Evolutionary conservation across 768 basidiomycete species (phyloP).

Genomic region (Boletus sp.): DNA sequence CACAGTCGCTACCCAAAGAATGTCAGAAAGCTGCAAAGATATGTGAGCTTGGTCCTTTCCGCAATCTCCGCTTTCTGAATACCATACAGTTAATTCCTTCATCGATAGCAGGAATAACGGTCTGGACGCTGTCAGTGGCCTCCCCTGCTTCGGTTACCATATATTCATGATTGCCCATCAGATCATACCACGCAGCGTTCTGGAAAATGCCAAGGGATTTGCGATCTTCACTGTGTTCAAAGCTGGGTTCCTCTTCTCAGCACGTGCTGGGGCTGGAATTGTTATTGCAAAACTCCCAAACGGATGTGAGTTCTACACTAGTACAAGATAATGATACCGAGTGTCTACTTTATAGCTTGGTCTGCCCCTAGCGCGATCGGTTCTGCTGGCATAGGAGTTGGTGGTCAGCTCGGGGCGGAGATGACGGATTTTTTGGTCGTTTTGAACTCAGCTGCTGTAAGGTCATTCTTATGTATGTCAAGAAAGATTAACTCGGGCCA

Average conservation of each 20-base stretch:
- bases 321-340: neutral
- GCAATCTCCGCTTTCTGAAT: neutral
- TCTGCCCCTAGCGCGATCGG: slow-evolving; percentile 95
- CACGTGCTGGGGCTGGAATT: slow-evolving; percentile 79
- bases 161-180: slow-evolving; percentile 18
- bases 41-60: slow-evolving; percentile 44
- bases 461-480: slow-evolving; percentile 23
- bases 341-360: slow-evolving; percentile 75
- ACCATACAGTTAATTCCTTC: slow-evolving; percentile 70
- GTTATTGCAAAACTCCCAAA: slow-evolving; percentile 83
- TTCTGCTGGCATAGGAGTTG: slow-evolving; percentile 85
- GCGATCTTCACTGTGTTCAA: slow-evolving; percentile 92
- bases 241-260: slow-evolving; percentile 63
- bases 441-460: slow-evolving; percentile 76
- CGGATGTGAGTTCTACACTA: slow-evolving; percentile 58
- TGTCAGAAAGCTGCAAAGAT: slow-evolving; percentile 87
- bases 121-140: slow-evolving; percentile 64
- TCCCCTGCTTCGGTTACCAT: neutral
- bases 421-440: slow-evolving; percentile 92
- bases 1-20: slow-evolving; percentile 70
- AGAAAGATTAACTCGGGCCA: slow-evolving; percentile 4
- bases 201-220: slow-evolving; percentile 68
- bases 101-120: slow-evolving; percentile 80
- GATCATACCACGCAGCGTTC: slow-evolving; percentile 55
- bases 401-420: slow-evolving; percentile 79